phyloP scores from a whole-genome alignment of 2,329 filamentous ascomycete genomes.

The Alternaria sp. region DNA sequence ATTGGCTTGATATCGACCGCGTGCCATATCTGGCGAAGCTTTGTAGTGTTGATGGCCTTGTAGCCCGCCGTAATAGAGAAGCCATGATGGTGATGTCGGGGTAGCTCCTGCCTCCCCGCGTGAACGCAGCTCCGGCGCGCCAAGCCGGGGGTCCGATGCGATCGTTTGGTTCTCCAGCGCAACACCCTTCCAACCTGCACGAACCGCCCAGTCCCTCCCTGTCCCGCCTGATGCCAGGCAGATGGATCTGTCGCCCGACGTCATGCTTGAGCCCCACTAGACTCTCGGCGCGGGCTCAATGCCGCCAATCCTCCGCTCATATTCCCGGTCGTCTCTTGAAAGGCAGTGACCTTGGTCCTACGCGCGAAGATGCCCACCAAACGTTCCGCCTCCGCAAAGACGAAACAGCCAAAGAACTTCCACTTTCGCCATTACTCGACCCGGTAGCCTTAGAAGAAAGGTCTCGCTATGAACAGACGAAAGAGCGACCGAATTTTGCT shows the following conservation, averaged over 20 bases:
- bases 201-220: not conserved
- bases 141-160: conserved; percentile 29
- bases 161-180: conserved; percentile 8
- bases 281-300: conserved; percentile 7
- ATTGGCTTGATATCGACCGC: conserved; percentile 34
- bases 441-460: conserved; percentile 48
- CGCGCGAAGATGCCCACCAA: conserved; percentile 37
- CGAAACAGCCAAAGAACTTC: conserved; percentile 46
- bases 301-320: conserved; percentile 20
- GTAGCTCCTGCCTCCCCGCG: conserved; percentile 1
- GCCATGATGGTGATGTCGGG: conserved; percentile 37
- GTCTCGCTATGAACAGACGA: conserved; percentile 49
- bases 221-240: conserved; percentile 38
- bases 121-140: conserved; percentile 17
- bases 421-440: conserved; percentile 58
- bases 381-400: conserved; percentile 44
- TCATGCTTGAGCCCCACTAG: conserved; percentile 26
- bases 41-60: conserved; percentile 24
- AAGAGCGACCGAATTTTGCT: conserved; percentile 50
- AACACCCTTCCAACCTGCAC: not conserved
- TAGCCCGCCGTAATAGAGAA: conserved; percentile 33
- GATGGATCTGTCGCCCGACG: conserved; percentile 23
- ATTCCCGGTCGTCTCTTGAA: conserved; percentile 13
- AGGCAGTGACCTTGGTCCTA: conserved; percentile 38
- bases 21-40: conserved; percentile 16